Conservation (phyloP, 1,284 basidiomycete species). For the Singerocomus inundabilis region DNA sequence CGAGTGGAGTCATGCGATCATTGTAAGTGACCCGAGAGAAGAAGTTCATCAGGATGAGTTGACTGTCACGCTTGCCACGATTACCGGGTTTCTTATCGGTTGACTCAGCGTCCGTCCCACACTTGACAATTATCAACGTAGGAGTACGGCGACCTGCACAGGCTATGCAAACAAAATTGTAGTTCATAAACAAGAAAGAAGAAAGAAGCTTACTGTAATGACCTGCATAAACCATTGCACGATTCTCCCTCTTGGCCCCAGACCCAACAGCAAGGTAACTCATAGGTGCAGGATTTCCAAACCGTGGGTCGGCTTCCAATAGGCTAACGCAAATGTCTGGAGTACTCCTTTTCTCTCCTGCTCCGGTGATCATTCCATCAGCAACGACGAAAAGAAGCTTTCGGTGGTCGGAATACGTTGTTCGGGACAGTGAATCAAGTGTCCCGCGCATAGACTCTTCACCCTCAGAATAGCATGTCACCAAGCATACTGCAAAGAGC, state of each 20-base stretch:
- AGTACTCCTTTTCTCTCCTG: conserved; percentile 91
- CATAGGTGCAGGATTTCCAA: conserved; percentile 97
- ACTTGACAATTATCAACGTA: conserved; percentile 96
- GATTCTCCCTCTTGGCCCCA: conserved; percentile 87
- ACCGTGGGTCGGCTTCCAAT: conserved; percentile 91
- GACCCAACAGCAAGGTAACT: conserved; percentile 88
- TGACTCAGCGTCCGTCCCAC: conserved; percentile 86
- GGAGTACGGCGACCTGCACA: conserved; percentile 88
- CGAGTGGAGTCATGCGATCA: conserved; percentile 96
- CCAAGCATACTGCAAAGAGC: conserved; percentile 91
- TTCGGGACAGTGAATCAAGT: conserved; percentile 88
- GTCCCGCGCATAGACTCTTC: conserved; percentile 91
- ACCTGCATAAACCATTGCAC: conserved; percentile 98
- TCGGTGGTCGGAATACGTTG: conserved; percentile 87
- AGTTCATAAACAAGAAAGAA: not conserved
- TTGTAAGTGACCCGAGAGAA: conserved; percentile 99
- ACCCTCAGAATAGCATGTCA: conserved; percentile 98
- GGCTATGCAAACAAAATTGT: conserved; percentile 39
- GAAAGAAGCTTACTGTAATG: conserved; percentile 87
- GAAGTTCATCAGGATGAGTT: conserved; percentile 99
- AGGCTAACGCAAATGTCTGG: conserved; percentile 95
- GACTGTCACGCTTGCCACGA: conserved; percentile 97
- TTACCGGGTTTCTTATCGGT: conserved; percentile 95
- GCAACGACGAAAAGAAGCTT: conserved; percentile 95
- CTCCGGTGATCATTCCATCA: conserved; percentile 98